phyloP scores from a whole-genome alignment of 2,329 filamentous ascomycete species.

The Fusarium miscanthi region DNA sequence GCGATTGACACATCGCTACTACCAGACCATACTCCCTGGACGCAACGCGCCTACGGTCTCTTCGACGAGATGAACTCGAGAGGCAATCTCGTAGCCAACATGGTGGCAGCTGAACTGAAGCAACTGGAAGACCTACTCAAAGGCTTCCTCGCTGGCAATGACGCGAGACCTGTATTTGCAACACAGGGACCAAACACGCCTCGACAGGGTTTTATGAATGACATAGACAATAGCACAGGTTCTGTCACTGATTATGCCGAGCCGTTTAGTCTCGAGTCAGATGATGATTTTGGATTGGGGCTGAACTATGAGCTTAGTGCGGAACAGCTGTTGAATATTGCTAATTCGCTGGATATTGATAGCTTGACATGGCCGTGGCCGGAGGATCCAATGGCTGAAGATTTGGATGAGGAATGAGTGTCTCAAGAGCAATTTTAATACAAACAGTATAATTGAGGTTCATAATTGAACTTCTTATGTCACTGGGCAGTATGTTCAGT shows the following conservation, averaged over 20 bases:
- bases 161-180: neutral
- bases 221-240: neutral
- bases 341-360: constrained; percentile 36
- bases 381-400: neutral
- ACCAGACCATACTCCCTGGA: constrained; percentile 50
- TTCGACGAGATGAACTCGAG: constrained; percentile 59
- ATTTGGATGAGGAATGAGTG: neutral
- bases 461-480: too few species aligned
- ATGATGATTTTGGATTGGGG: constrained; percentile 12
- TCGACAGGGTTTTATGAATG: neutral
- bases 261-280: neutral
- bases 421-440: too few species aligned
- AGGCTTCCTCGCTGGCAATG: constrained; percentile 2
- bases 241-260: constrained; percentile 5
- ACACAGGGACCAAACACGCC: constrained; percentile 7
- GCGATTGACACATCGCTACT: constrained; percentile 51
- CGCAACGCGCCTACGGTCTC: constrained; percentile 55
- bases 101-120: constrained; percentile 43
- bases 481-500: too few species aligned
- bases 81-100: constrained; percentile 58
- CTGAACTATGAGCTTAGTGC: constrained; percentile 36
- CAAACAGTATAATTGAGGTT: neutral
- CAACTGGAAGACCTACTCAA: constrained; percentile 19
- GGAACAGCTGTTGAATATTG: constrained; percentile 35
- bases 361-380: constrained; percentile 38